phyloP scores from a whole-genome alignment of 2,329 filamentous ascomycete genomes.

The Dichotomopilus funicola region DNA sequence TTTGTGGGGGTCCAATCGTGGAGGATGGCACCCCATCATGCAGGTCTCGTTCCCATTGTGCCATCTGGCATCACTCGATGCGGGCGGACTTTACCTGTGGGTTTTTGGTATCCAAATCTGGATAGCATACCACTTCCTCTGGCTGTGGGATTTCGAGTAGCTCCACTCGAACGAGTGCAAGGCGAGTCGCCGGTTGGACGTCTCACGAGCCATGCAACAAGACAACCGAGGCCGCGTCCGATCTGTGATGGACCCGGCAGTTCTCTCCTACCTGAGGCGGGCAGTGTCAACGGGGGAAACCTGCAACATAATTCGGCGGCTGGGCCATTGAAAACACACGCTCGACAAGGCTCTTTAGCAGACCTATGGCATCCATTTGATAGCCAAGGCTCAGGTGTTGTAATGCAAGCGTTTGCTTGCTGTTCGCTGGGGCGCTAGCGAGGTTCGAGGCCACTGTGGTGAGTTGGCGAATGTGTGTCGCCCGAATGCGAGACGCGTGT shows the following conservation, averaged over 20 bases:
- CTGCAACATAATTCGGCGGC: too few species aligned
- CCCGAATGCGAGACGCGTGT: conserved; percentile 6
- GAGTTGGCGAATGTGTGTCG: conserved; percentile 7
- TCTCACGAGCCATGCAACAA: too few species aligned
- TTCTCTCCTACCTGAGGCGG: too few species aligned
- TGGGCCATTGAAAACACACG: too few species aligned
- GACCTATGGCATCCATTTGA: too few species aligned
- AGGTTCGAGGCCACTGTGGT: not conserved
- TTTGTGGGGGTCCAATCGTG: conserved; percentile 22
- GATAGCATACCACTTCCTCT: not conserved
- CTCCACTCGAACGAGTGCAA: not conserved
- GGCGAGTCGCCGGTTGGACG: not conserved
- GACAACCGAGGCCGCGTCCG: too few species aligned
- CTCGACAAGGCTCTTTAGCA: too few species aligned
- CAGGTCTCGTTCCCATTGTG: conserved; percentile 18
- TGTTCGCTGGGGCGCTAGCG: not conserved
- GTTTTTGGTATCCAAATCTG: conserved; percentile 1
- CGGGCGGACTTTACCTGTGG: conserved; percentile 16
- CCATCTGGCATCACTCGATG: conserved; percentile 26
- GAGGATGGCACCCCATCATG: conserved; percentile 19
- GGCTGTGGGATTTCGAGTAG: not conserved
- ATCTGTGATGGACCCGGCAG: too few species aligned
- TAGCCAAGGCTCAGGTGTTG: too few species aligned
- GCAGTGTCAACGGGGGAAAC: too few species aligned
- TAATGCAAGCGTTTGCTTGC: too few species aligned